Conservation (phyloP, 2,329 filamentous ascomycete genomes). For the Fusarium begoniae region DNA sequence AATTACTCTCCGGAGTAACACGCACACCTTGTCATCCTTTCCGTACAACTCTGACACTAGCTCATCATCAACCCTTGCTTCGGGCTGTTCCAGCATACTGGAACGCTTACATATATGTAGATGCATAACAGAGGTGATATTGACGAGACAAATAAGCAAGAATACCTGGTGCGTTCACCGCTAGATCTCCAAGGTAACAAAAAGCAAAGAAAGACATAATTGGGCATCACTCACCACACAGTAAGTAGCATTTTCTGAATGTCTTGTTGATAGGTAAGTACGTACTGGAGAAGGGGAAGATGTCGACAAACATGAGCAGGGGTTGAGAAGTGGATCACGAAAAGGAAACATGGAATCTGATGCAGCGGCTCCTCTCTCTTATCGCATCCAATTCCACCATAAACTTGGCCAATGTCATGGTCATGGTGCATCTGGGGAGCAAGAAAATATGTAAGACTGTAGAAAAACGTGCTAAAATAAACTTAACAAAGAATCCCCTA, state of each 20-base stretch:
- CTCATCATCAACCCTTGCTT: conserved; percentile 23
- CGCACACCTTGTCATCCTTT: conserved; percentile 29
- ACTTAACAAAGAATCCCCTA: too few relatives aligned
- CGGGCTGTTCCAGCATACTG: conserved; percentile 19
- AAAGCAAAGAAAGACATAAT: neutral
- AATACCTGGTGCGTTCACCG: neutral
- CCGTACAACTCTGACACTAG: conserved; percentile 24
- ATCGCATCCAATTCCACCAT: conserved; percentile 7
- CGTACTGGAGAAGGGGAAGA: conserved; percentile 22
- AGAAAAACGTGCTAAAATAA: too few relatives aligned
- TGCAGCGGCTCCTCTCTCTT: conserved; percentile 11
- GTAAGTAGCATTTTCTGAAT: neutral
- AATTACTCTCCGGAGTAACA: conserved; percentile 17
- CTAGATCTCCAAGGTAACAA: neutral
- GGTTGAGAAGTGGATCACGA: conserved; percentile 24
- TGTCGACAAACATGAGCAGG: conserved; percentile 11
- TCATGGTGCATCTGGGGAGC: neutral
- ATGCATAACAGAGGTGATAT: conserved; percentile 15
- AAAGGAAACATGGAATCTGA: conserved; percentile 21
- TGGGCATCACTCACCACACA: neutral
- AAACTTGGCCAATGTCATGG: neutral
- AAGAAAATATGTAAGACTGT: too few relatives aligned
- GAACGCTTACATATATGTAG: conserved; percentile 6
- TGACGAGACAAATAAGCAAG: conserved; percentile 17
- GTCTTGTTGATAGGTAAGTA: conserved; percentile 1